Evolutionary conservation across 371 early-diverging fungal genomes (phyloP).

Genomic region (Mortierella sp.): DNA sequence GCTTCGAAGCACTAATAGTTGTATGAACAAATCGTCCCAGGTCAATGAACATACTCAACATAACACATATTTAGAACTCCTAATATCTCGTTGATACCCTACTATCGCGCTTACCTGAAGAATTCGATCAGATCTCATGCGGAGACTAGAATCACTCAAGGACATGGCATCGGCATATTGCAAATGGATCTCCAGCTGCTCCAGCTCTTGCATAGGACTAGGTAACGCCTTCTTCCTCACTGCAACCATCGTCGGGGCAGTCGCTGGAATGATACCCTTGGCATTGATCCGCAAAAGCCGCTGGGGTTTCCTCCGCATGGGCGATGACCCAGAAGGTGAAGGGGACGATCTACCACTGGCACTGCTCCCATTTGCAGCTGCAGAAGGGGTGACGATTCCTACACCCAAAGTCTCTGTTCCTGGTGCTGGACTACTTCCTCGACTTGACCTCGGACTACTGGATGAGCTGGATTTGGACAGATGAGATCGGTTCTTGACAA

Average conservation of each 20-base stretch:
- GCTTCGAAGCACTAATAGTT: constrained; percentile 35
- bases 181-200: constrained; percentile 26
- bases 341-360: background rate
- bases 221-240: background rate
- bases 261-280: constrained; percentile 38
- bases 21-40: background rate
- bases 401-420: background rate
- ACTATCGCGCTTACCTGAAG: constrained; percentile 32
- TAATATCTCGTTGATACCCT: background rate
- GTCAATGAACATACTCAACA: background rate
- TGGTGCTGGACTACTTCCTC: background rate
- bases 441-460: background rate
- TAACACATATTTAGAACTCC: too few relatives aligned
- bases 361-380: background rate
- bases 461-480: constrained; percentile 4
- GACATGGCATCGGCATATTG: constrained; percentile 50
- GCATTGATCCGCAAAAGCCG: constrained; percentile 47
- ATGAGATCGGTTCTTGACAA: constrained; percentile 22
- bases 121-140: constrained; percentile 30
- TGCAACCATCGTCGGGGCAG: constrained; percentile 20
- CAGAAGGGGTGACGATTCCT: background rate
- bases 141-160: constrained; percentile 39
- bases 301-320: constrained; percentile 42
- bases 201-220: constrained; percentile 32
- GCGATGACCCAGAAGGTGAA: constrained; percentile 19